Conservation (phyloP, 1,284 basidiomycete species). For the Austropuccinia psidii region DNA sequence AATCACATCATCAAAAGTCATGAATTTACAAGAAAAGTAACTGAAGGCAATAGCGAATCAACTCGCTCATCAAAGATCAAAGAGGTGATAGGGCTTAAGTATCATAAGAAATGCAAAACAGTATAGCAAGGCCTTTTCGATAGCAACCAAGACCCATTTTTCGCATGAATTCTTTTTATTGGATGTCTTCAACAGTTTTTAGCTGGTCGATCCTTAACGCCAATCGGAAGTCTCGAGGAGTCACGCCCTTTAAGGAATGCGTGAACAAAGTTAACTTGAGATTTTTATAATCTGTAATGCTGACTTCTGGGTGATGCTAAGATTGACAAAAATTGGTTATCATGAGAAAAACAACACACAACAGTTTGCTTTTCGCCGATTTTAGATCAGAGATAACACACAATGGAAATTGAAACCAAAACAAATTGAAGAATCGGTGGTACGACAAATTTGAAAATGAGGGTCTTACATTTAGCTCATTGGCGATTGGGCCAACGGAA, state of each 20-base stretch:
- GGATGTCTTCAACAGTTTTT: too few species aligned
- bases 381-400: not conserved
- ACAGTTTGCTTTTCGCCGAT: not conserved
- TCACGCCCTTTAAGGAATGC: conserved; percentile 24
- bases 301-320: conserved; percentile 34
- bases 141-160: too few species aligned
- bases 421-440: not conserved
- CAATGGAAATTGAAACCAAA: not conserved
- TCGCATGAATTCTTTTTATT: too few species aligned
- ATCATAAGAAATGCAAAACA: too few species aligned
- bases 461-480: conserved; percentile 18
- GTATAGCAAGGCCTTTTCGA: too few species aligned
- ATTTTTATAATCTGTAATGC: conserved; percentile 17
- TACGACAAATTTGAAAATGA: not conserved
- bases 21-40: too few species aligned
- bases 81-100: too few species aligned
- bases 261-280: conserved; percentile 17
- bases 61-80: too few species aligned
- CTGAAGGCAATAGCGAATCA: too few species aligned
- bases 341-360: not conserved
- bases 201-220: conserved; percentile 18
- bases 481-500: not conserved
- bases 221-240: conserved; percentile 32
- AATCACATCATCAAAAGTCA: too few species aligned
- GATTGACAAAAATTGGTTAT: not conserved